Base-by-base conservation (phyloP, 164 flowering plant genomes). In the Platanus orientalis region DNA sequence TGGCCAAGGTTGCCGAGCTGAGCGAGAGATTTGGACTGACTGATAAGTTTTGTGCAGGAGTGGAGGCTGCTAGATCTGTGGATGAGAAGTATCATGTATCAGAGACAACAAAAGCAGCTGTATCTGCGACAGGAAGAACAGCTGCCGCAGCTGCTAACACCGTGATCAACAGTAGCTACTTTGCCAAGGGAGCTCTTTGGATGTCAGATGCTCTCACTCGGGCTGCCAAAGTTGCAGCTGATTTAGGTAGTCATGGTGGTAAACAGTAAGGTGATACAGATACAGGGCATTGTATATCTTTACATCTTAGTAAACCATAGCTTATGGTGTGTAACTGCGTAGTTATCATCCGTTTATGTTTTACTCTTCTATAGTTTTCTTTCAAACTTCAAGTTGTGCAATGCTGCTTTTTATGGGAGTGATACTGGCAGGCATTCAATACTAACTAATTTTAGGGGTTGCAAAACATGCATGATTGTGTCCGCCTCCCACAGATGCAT, bases 131-230 rank as follows among this genome's bases (percentile, higher is more conserved):
- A 0, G 88, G 95, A 21, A 81, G 86, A 74, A 75, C 84, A 10
- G 96, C 87, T 26, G 76, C 75, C 2, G 72, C 84, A 13, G 90
- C 91, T 58, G 86, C 97, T 14, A 73, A 32, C 64, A 67, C 87
- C 7, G 83, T 92, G 23, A 77, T 87, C 28, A 89, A 83, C 66
- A 92, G 97, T 56, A 82, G 84, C 76, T 86, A 87, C 74, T 92
- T 92, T 72, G 75, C 94, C 0, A 76, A 71, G 25, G 94, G 96
- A 28, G 97, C 96, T 58, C 81, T 87, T 58, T 87, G 88, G 90
- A 71, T 89, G 53, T 91, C 97, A 0, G 92, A 65, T 56, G 86
- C 90, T 67, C 75, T 91, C 13, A 74, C 64, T 54, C 80, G 74
- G 53, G 96, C 97, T 16, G 75, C 96, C 11, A 81, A 87, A 68